Percentiles rank a stretch among this genome's conserved stretches.
phyloP scores from a whole-genome alignment of 148 eudicot species.

The Linanthus parryae region DNA sequence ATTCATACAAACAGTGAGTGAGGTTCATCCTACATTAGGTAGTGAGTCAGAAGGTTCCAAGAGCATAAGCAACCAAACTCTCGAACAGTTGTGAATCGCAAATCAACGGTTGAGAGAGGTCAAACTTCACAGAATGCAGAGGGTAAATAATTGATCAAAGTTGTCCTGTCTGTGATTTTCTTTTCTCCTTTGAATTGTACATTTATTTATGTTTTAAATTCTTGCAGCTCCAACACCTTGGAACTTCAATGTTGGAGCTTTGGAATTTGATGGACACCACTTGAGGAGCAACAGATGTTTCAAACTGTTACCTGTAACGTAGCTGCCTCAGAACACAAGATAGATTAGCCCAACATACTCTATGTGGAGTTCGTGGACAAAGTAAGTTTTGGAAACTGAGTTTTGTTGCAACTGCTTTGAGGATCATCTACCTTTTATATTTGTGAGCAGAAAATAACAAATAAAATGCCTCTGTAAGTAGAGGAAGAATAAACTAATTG shows the following conservation, averaged over 20 bases:
- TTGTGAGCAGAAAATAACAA: no score
- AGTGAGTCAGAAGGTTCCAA: slow-evolving; percentile 27
- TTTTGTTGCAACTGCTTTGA: no score
- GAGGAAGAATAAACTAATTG: no score
- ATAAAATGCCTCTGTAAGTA: no score
- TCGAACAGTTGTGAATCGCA: slow-evolving; percentile 28
- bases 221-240: slow-evolving; percentile 59
- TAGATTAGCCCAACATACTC: slow-evolving; percentile 45
- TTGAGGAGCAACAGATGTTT: slow-evolving; percentile 52
- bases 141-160: slow-evolving; percentile 25
- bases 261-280: slow-evolving; percentile 73
- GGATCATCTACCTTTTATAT: no score
- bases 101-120: slow-evolving; percentile 37
- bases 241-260: slow-evolving; percentile 50
- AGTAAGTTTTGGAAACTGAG: no score
- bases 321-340: slow-evolving; percentile 57
- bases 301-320: slow-evolving; percentile 49
- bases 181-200: background rate
- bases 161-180: slow-evolving; percentile 1
- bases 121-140: slow-evolving; percentile 55
- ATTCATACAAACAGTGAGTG: slow-evolving; percentile 34
- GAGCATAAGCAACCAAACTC: slow-evolving; percentile 36
- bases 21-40: slow-evolving; percentile 47
- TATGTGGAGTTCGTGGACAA: slow-evolving; percentile 40
- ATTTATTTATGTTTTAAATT: slow-evolving; percentile 5